Percentiles rank a stretch among this genome's conserved stretches.
Evolutionary conservation across 495 filamentous ascomycete species (phyloP).

Genomic region (Annulohypoxylon bovei): DNA sequence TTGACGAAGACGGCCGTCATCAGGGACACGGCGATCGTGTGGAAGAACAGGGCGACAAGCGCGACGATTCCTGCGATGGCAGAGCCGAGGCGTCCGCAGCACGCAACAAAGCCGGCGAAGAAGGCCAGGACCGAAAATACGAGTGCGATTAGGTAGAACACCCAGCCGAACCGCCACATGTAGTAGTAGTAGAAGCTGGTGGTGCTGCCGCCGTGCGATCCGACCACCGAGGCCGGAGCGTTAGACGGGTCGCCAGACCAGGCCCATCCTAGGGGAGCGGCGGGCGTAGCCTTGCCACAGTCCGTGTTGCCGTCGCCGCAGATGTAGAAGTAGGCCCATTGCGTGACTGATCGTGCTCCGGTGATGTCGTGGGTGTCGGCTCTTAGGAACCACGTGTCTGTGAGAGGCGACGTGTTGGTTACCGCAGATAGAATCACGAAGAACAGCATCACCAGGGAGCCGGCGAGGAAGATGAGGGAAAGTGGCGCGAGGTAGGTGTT

Average conservation of each 20-base stretch:
- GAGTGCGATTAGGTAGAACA: conserved; percentile 77
- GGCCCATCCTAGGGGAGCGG: conserved; percentile 60
- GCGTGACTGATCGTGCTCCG: conserved; percentile 67
- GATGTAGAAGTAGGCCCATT: conserved; percentile 90
- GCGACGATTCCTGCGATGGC: conserved; percentile 53
- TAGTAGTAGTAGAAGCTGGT: conserved; percentile 62
- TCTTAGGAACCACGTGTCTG: conserved; percentile 83
- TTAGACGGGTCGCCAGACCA: conserved; percentile 54
- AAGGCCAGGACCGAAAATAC: conserved; percentile 67
- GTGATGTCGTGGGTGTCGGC: conserved; percentile 76
- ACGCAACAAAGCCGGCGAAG: conserved; percentile 62
- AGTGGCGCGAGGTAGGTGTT: conserved; percentile 53
- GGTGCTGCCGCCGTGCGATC: conserved; percentile 56
- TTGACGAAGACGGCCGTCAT: conserved; percentile 75
- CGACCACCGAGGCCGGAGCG: conserved; percentile 55
- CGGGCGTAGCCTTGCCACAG: conserved; percentile 57
- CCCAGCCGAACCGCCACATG: conserved; percentile 73
- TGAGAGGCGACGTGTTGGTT: conserved; percentile 67
- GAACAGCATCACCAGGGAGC: conserved; percentile 78
- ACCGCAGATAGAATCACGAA: conserved; percentile 80
- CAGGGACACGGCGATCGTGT: conserved; percentile 57
- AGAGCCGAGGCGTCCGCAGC: conserved; percentile 59
- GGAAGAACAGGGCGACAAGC: conserved; percentile 55
- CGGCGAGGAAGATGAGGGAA: conserved; percentile 79
- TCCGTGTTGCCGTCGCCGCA: conserved; percentile 60